Percentiles rank a stretch among this genome's conserved stretches.
Conservation (phyloP, 179 eudicot species). For the Drosera spatulata region DNA sequence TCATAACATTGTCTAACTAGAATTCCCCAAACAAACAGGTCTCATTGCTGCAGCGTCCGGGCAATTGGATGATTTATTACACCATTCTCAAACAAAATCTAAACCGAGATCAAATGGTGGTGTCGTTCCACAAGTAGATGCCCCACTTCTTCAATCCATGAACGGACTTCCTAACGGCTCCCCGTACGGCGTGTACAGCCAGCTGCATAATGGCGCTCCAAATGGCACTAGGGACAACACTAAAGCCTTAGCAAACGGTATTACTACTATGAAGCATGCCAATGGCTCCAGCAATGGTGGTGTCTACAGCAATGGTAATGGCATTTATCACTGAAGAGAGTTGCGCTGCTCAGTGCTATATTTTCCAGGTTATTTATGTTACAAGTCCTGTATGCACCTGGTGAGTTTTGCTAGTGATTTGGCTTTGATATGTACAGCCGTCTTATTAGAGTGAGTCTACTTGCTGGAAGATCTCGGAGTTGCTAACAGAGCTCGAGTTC, state of each 20-base stretch:
- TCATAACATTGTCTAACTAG: neutral
- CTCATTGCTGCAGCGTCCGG: conserved; percentile 82
- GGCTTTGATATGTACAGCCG: conserved; percentile 10
- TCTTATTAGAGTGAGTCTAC: conserved; percentile 11
- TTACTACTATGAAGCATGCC: no score
- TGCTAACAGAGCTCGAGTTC: conserved; percentile 31
- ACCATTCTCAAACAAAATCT: no score
- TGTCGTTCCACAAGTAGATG: no score
- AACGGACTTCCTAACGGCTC: conserved; percentile 16
- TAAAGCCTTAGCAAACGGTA: no score
- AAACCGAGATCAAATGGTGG: no score
- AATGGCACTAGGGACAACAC: no score
- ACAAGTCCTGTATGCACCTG: conserved; percentile 7
- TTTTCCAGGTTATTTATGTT: neutral
- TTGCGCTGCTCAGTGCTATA: neutral
- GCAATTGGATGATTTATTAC: no score
- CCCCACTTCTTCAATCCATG: conserved; percentile 9
- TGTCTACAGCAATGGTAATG: conserved; percentile 19
- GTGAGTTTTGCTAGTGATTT: conserved; percentile 14
- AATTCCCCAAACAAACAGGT: conserved; percentile 30
- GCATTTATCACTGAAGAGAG: conserved; percentile 5
- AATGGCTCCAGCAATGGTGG: conserved; percentile 16
- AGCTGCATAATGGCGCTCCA: no score
- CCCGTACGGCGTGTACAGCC: neutral
- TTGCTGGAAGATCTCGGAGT: conserved; percentile 15